Conservation (phyloP, 768 basidiomycete genomes). For the Rhodosporidiobolus odoratus region DNA sequence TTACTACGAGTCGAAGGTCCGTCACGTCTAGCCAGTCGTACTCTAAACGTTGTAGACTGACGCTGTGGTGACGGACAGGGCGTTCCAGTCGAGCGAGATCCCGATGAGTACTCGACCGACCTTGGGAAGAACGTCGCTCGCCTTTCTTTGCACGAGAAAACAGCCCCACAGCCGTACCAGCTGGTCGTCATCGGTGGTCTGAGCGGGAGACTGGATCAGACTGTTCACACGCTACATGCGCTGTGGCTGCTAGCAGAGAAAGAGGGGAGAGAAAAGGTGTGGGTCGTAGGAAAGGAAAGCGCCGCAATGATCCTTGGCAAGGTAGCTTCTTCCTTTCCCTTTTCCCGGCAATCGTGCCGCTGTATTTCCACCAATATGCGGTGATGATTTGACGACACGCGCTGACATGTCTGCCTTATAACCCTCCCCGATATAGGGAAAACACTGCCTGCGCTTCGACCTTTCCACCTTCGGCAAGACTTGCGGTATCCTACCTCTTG, state of each 20-base stretch:
- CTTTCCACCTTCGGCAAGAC: constrained; percentile 71
- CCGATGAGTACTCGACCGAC: constrained; percentile 80
- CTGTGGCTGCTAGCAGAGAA: constrained; percentile 69
- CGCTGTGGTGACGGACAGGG: constrained; percentile 53
- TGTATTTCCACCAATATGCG: no score
- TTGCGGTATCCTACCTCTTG: constrained; percentile 91
- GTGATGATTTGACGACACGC: no score
- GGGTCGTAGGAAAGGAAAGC: constrained; percentile 81
- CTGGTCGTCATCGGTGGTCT: constrained; percentile 80
- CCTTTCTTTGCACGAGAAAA: constrained; percentile 58
- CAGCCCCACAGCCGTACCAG: constrained; percentile 52
- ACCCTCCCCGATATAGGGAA: constrained; percentile 57
- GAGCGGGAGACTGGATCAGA: constrained; percentile 88
- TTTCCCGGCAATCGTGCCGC: neutral
- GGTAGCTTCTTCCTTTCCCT: constrained; percentile 49
- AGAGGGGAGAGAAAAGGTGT: constrained; percentile 56
- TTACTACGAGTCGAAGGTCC: constrained; percentile 62
- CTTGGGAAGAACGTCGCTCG: constrained; percentile 82
- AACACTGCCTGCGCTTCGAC: constrained; percentile 71
- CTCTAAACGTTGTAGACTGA: no score
- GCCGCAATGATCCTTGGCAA: constrained; percentile 80
- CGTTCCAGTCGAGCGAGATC: constrained; percentile 63
- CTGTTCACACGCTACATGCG: constrained; percentile 77
- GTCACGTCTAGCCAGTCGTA: no score
- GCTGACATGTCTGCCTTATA: neutral